phyloP scores from a whole-genome alignment of 176 grass and related monocot genomes.

The Aegilops longissima region DNA sequence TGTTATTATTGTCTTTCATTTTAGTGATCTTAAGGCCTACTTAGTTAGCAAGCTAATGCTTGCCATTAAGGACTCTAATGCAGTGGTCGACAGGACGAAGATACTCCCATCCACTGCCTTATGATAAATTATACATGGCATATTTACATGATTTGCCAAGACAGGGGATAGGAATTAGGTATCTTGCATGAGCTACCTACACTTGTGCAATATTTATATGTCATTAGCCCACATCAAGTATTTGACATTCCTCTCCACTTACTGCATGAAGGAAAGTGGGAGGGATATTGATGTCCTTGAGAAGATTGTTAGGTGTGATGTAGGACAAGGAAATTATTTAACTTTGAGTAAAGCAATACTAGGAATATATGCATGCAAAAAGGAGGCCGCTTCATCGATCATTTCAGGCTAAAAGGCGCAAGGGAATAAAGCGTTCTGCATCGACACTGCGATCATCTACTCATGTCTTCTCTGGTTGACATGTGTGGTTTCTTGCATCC shows the following conservation, averaged over 20 bases:
- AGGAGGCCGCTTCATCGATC: slow-evolving; percentile 39
- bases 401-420: slow-evolving; percentile 41
- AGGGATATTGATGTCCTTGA: slow-evolving; percentile 14
- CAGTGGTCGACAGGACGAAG: slow-evolving; percentile 2
- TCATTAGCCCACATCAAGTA: slow-evolving; percentile 30
- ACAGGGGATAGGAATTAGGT: slow-evolving; percentile 18
- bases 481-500: slow-evolving; percentile 18
- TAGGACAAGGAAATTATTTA: slow-evolving; percentile 35
- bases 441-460: slow-evolving; percentile 7
- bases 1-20: neutral
- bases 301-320: slow-evolving; percentile 40
- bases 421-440: slow-evolving; percentile 37
- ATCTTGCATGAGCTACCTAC: slow-evolving; percentile 15
- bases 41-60: slow-evolving; percentile 9
- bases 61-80: neutral
- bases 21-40: neutral
- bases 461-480: slow-evolving; percentile 1
- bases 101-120: slow-evolving; percentile 13
- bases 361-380: slow-evolving; percentile 87
- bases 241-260: slow-evolving; percentile 49
- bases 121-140: slow-evolving; percentile 1
- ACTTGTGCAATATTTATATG: slow-evolving; percentile 20
- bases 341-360: slow-evolving; percentile 58
- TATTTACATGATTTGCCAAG: slow-evolving; percentile 15
- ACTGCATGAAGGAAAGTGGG: slow-evolving; percentile 30